A percentile compares a stretch with the other conserved stretches of the same genome.
Conservation (phyloP, 768 basidiomycete species). For the Boletus subparvulus region DNA sequence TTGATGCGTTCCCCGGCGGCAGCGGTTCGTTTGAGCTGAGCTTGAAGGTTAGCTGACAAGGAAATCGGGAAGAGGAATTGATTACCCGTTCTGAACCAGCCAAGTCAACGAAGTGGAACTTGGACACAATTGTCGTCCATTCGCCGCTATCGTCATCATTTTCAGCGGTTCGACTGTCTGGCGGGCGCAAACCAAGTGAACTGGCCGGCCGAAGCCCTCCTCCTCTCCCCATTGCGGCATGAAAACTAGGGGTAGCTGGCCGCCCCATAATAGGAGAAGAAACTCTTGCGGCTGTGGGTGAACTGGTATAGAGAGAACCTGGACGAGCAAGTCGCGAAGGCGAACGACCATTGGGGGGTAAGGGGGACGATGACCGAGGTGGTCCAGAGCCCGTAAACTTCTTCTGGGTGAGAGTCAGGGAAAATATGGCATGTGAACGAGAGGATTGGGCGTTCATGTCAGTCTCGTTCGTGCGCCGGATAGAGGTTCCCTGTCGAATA, state of each 20-base stretch:
- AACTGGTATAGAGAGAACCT: slow-evolving; percentile 65
- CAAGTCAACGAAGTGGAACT: slow-evolving; percentile 98
- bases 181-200: slow-evolving; percentile 66
- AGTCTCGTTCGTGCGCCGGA: slow-evolving; percentile 93
- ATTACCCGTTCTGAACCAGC: slow-evolving; percentile 92
- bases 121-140: slow-evolving; percentile 89
- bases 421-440: slow-evolving; percentile 98
- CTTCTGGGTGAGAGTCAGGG: slow-evolving; percentile 89
- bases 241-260: slow-evolving; percentile 78
- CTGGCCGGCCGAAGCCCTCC: slow-evolving; percentile 72
- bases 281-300: slow-evolving; percentile 43
- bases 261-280: slow-evolving; percentile 77
- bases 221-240: slow-evolving; percentile 69
- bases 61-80: slow-evolving; percentile 4
- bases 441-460: slow-evolving; percentile 99
- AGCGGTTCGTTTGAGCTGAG: slow-evolving; percentile 90
- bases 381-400: slow-evolving; percentile 70
- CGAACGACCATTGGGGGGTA: slow-evolving; percentile 72
- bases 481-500: slow-evolving; percentile 84
- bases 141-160: slow-evolving; percentile 70
- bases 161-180: slow-evolving; percentile 39
- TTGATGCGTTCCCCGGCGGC: slow-evolving; percentile 96
- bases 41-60: slow-evolving; percentile 18
- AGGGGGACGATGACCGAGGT: slow-evolving; percentile 75
- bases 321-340: slow-evolving; percentile 78